A percentile compares a stretch with the other conserved stretches of the same genome.
These are phyloP conservation scores for Chamaecrista fasciculata DNA, from an alignment of 306 rosid species.

Conservation along the genomic window DNA sequence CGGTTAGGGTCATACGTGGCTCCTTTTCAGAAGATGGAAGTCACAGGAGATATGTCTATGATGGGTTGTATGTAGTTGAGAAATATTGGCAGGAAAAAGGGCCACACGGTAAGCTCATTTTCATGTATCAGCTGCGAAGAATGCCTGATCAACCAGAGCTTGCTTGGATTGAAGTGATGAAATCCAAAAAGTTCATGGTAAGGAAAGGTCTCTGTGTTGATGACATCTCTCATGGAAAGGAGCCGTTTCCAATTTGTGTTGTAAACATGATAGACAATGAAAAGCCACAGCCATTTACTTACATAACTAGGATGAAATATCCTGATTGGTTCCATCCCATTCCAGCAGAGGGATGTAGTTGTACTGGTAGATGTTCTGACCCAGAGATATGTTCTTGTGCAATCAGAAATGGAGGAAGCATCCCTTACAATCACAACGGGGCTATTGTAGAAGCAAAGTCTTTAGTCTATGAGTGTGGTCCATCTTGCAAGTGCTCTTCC, in stretches of 20 bases:
- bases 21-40: constrained; percentile 49
- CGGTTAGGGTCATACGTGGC: constrained; percentile 67
- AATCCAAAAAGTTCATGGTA: constrained; percentile 40
- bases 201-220: constrained; percentile 46
- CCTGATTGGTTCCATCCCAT: constrained; percentile 53
- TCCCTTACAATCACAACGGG: constrained; percentile 52
- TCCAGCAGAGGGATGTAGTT: constrained; percentile 51
- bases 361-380: constrained; percentile 51
- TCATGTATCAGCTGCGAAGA: constrained; percentile 50
- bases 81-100: constrained; percentile 60
- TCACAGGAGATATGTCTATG: constrained; percentile 44
- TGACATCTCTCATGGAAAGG: constrained; percentile 68
- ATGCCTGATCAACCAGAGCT: constrained; percentile 60
- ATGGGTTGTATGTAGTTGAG: constrained; percentile 62
- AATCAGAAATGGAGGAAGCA: constrained; percentile 52
- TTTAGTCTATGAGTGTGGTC: constrained; percentile 70
- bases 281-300: constrained; percentile 41
- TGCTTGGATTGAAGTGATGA: constrained; percentile 54
- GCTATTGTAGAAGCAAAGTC: constrained; percentile 54
- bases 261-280: constrained; percentile 54
- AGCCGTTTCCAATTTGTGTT: constrained; percentile 44
- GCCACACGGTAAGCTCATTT: constrained; percentile 55
- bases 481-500: constrained; percentile 58
- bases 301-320: constrained; percentile 48
- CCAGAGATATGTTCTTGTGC: constrained; percentile 56